Percentiles rank a stretch among this genome's conserved stretches.
Evolutionary conservation across 345 rosid species (phyloP).

Genomic region (Rhodamnia argentea): DNA sequence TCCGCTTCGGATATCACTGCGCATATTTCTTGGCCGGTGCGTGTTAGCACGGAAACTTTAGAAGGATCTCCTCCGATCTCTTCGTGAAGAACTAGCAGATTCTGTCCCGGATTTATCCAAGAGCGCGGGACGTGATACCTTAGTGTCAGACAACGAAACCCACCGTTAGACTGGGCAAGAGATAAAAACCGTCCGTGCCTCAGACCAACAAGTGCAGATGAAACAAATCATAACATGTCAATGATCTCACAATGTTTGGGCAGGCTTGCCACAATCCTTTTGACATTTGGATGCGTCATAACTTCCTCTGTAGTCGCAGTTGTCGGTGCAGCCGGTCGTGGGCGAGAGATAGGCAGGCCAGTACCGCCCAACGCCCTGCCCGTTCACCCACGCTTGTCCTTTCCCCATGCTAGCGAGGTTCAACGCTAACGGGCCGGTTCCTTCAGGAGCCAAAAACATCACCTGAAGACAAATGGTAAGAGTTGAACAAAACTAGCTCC

Average conservation of each 20-base stretch:
- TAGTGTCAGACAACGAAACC: background rate
- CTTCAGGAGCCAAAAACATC: constrained; percentile 30
- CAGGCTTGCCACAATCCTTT: constrained; percentile 46
- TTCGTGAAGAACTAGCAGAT: constrained; percentile 48
- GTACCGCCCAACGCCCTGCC: constrained; percentile 46
- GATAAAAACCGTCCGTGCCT: background rate
- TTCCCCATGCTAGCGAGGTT: constrained; percentile 60
- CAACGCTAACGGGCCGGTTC: constrained; percentile 39
- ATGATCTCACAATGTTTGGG: constrained; percentile 44
- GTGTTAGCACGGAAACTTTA: constrained; percentile 29
- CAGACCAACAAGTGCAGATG: background rate
- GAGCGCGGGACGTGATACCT: constrained; percentile 54
- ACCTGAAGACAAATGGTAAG: constrained; percentile 5
- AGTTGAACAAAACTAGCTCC: background rate
- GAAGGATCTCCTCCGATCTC: constrained; percentile 59
- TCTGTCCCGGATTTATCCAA: constrained; percentile 42
- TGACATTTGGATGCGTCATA: constrained; percentile 38
- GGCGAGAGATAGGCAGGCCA: constrained; percentile 52
- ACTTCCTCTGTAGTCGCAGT: constrained; percentile 48
- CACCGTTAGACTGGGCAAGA: background rate
- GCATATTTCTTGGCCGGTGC: constrained; percentile 41
- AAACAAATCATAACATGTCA: background rate
- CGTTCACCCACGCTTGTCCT: constrained; percentile 66
- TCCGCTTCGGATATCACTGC: constrained; percentile 37
- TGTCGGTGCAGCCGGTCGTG: constrained; percentile 25